Percentiles rank a stretch among this genome's conserved stretches.
phyloP scores from a whole-genome alignment of 495 filamentous ascomycete genomes.

The Tuber brumale region DNA sequence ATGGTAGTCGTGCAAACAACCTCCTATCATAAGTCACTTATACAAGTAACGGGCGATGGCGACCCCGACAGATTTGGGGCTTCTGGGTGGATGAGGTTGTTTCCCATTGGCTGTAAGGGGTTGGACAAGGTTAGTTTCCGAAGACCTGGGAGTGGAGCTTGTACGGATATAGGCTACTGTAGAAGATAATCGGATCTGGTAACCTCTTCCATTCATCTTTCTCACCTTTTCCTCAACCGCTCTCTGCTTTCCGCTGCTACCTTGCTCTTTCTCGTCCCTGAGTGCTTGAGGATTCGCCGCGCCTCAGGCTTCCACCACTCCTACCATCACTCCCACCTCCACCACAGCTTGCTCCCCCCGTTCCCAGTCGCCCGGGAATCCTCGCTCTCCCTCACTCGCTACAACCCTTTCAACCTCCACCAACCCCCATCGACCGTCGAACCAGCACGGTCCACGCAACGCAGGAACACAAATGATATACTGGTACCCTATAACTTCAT shows the following conservation, averaged over 20 bases:
- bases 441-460: constrained; percentile 7
- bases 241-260: neutral
- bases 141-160: neutral
- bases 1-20: neutral
- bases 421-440: constrained; percentile 3
- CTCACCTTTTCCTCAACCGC: neutral
- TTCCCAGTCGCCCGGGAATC: neutral
- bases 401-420: neutral
- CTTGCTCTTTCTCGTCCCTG: neutral
- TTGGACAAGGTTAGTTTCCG: neutral
- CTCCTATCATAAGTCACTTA: neutral
- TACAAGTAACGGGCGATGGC: neutral
- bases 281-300: neutral
- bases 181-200: neutral
- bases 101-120: neutral
- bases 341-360: neutral
- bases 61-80: neutral
- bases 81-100: neutral
- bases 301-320: neutral
- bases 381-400: neutral
- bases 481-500: constrained; percentile 1
- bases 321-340: constrained; percentile 1
- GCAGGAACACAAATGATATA: constrained; percentile 7
- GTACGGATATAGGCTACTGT: neutral
- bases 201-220: neutral